A percentile compares a stretch with the other conserved stretches of the same genome.
Conservation (phyloP, 306 rosid genomes). For the Malus asiatica region DNA sequence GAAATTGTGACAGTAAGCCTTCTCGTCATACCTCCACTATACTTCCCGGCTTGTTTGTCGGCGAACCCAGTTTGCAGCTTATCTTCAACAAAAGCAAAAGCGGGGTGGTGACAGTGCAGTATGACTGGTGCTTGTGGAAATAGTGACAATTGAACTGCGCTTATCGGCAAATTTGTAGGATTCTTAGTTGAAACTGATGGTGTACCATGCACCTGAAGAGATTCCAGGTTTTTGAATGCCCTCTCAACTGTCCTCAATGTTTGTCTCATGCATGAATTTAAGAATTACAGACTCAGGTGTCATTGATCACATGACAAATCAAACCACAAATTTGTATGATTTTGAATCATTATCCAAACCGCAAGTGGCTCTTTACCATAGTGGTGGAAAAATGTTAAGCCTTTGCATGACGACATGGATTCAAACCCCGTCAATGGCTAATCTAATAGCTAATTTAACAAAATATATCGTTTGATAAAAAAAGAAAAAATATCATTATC, state of each 20-base stretch:
- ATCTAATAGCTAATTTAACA: too few relatives aligned
- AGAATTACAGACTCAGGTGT: neutral
- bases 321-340: neutral
- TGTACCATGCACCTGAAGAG: neutral
- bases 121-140: too few relatives aligned
- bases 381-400: rapidly evolving
- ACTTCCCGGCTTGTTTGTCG: constrained; percentile 67
- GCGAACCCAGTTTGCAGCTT: constrained; percentile 84
- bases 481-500: too few relatives aligned
- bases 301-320: neutral
- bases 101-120: too few relatives aligned
- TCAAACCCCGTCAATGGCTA: rapidly evolving
- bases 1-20: constrained; percentile 93
- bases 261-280: neutral
- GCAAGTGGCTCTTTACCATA: too few relatives aligned
- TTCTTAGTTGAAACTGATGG: too few relatives aligned
- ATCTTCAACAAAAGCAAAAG: constrained; percentile 7
- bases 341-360: too few relatives aligned
- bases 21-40: constrained; percentile 93
- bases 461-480: too few relatives aligned
- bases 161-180: too few relatives aligned
- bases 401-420: rapidly evolving
- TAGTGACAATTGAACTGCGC: too few relatives aligned
- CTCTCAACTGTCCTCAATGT: neutral
- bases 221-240: neutral